Base-by-base conservation (phyloP, 73 alveolate genomes). In the Diophrys sp. region DNA sequence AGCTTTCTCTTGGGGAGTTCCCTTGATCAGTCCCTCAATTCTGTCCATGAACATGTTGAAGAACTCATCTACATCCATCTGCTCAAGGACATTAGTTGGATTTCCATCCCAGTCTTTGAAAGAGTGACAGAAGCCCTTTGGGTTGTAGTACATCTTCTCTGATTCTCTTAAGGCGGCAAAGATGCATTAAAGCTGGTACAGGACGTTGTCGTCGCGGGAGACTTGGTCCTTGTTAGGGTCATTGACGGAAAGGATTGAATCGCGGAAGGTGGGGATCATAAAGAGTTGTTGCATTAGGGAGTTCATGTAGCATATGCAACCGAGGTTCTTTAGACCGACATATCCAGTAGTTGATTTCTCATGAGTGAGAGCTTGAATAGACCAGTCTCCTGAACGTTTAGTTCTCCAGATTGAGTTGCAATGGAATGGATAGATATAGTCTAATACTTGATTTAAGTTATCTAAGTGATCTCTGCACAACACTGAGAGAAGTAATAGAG, bases 41-140 rank as follows among this genome's bases (percentile, higher is more conserved):
- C 90, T 90, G 82, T 96, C 96, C 97, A 96, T 95, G 67, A 94
- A 89, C 94, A 89, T 83, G 76, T 88, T 85, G 67, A 88, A 95
- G 90, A 95, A 95, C 87, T 96, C 98, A 82, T 96, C 99, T 0
- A 93, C 98, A 81, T 92, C 99, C 98, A 95, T 92, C 80, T 96
- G 85, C 82, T 84, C 96, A 68, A 89, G 70, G 33, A 83, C 90
- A 80, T 95, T 93, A 8, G 93, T 95, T 14, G 97, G 96, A 31
- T 87, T 56, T 24, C 96, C 97, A 31, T 95, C 97, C 85, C 91
- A 93, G 76, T 93, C 98, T 79, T 93, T 90, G 77, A 95, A 93
- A 2, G 97, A 94, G 74, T 87, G 91, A 71, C 98, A 94, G 91
- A 95, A 95, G n/a, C 92, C 92, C 67, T 81, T 90, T 25, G 98